These are phyloP conservation scores for Botryotinia narcissicola DNA, from an alignment of 2,329 filamentous ascomycete genomes.

Conservation along the genomic window DNA sequence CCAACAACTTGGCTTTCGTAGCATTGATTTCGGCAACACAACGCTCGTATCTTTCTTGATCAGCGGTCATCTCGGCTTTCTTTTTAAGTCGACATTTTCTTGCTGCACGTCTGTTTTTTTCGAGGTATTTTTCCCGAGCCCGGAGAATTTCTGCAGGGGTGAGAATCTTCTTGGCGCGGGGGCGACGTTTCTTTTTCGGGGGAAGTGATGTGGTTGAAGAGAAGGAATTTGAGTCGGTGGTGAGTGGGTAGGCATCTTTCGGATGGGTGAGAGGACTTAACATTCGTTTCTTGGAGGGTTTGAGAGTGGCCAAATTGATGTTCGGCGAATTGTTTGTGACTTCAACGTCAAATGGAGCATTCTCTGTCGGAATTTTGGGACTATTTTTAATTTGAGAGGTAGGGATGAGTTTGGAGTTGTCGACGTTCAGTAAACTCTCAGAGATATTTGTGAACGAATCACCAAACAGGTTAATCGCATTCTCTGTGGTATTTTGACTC, in stretches of 20 bases:
- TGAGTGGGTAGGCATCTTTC: background rate
- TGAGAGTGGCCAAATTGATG: background rate
- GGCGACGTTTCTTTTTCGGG: conserved; percentile 2
- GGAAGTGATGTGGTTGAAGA: background rate
- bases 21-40: background rate
- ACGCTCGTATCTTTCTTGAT: background rate
- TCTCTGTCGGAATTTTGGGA: background rate
- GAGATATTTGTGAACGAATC: background rate
- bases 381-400: no score
- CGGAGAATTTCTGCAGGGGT: background rate
- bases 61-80: background rate
- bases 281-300: background rate
- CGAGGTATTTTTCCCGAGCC: background rate
- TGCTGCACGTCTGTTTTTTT: conserved; percentile 6
- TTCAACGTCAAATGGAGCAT: background rate
- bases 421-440: background rate
- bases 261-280: background rate
- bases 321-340: background rate
- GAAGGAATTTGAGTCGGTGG: background rate
- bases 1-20: background rate
- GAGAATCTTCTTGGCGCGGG: conserved; percentile 1
- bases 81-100: conserved; percentile 13
- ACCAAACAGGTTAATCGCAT: no score
- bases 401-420: background rate
- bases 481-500: no score